phyloP scores from a whole-genome alignment of 352 stramenopile genomes.

The Phytophthora citricola region DNA sequence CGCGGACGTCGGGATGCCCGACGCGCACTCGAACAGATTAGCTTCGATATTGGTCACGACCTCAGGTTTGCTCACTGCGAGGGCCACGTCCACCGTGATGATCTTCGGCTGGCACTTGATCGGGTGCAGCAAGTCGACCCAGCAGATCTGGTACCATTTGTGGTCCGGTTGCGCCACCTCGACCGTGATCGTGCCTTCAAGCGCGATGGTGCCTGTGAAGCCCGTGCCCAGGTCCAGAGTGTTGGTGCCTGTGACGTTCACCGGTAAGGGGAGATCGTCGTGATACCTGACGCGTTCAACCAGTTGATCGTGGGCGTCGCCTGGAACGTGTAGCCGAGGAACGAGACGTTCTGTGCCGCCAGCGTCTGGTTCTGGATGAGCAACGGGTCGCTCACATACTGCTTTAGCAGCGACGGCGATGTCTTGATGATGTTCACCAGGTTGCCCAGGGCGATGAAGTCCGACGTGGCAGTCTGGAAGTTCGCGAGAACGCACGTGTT shows the following conservation, averaged over 20 bases:
- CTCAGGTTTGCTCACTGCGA: slow-evolving; percentile 46
- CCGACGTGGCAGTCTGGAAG: slow-evolving; percentile 51
- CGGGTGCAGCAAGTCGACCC: slow-evolving; percentile 59
- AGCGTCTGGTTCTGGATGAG: slow-evolving; percentile 47
- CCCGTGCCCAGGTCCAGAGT: slow-evolving; percentile 46
- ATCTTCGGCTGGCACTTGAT: slow-evolving; percentile 45
- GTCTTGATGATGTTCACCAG: slow-evolving; percentile 52
- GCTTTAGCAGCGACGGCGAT: slow-evolving; percentile 36
- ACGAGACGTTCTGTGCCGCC: slow-evolving; percentile 48
- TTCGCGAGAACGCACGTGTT: slow-evolving; percentile 47
- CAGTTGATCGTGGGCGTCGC: slow-evolving; percentile 56
- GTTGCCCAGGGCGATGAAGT: slow-evolving; percentile 60
- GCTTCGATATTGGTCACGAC: slow-evolving; percentile 42
- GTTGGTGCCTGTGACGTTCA: slow-evolving; percentile 58
- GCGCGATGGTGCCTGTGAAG: slow-evolving; percentile 49
- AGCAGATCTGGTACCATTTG: slow-evolving; percentile 74
- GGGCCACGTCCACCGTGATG: slow-evolving; percentile 45
- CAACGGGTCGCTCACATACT: slow-evolving; percentile 49
- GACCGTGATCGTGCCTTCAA: slow-evolving; percentile 47
- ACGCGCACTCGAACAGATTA: slow-evolving; percentile 48
- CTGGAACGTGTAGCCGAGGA: slow-evolving; percentile 57
- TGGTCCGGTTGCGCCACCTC: slow-evolving; percentile 62
- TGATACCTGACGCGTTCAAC: slow-evolving; percentile 56
- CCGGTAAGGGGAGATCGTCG: slow-evolving; percentile 42
- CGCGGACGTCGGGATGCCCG: slow-evolving; percentile 31